Evolutionary conservation across 2,329 filamentous ascomycete genomes (phyloP).

Genomic region (Zasmidium cellare): DNA sequence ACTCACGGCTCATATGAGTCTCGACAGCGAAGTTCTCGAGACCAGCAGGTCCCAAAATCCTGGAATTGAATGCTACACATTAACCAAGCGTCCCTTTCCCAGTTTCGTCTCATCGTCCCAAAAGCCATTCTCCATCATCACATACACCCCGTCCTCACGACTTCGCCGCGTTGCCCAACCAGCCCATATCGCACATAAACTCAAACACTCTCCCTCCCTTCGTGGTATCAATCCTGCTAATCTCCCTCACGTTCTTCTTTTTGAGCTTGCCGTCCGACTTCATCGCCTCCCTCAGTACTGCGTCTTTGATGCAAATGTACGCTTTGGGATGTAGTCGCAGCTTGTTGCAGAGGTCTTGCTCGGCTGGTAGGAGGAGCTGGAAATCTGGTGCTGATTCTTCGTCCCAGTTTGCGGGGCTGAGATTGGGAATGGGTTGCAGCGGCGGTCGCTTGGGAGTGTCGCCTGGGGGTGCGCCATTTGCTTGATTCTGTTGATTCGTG

Average conservation of each 20-base stretch:
- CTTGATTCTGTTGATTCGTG: constrained; percentile 9
- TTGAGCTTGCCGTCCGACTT: constrained; percentile 85
- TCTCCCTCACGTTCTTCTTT: constrained; percentile 88
- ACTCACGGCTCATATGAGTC: too few relatives aligned
- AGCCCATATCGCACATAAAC: constrained; percentile 89
- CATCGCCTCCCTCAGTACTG: constrained; percentile 84
- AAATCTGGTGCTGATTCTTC: constrained; percentile 78
- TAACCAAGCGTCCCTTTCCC: neutral
- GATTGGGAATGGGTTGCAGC: constrained; percentile 44
- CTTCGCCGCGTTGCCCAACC: constrained; percentile 69
- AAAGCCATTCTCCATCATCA: neutral
- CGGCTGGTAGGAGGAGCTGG: constrained; percentile 81
- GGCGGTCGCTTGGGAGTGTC: constrained; percentile 26
- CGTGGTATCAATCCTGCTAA: constrained; percentile 78
- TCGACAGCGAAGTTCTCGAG: too few relatives aligned
- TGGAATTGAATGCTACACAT: neutral
- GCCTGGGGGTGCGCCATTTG: constrained; percentile 32
- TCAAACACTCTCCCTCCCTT: constrained; percentile 89
- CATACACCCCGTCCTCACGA: neutral
- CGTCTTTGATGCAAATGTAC: constrained; percentile 91
- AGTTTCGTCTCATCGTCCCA: neutral
- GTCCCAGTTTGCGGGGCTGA: constrained; percentile 66
- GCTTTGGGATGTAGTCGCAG: constrained; percentile 89
- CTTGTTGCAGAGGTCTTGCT: constrained; percentile 81
- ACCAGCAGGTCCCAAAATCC: too few relatives aligned